Conservation (phyloP, 2,329 filamentous ascomycete genomes). For the Gnomoniopsis sp. region DNA sequence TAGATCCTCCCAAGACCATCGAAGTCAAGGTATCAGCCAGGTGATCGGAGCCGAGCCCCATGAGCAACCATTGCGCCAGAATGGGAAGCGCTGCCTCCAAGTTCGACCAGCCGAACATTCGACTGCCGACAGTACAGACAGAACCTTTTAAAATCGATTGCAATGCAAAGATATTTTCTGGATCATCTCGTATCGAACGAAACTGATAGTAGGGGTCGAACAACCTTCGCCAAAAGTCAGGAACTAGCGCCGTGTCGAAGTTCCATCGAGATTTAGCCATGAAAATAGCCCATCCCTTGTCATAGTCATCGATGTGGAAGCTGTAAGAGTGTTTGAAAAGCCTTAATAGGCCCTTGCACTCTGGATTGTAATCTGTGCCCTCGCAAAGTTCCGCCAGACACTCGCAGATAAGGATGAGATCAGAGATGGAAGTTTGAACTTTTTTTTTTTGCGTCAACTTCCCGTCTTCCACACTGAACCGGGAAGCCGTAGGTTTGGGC, state of each 20-base stretch:
- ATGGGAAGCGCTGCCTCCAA: background rate
- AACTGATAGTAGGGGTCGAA: no score
- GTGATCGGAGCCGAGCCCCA: no score
- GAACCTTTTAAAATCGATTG: background rate
- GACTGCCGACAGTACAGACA: background rate
- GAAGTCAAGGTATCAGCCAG: no score
- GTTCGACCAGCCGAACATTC: constrained; percentile 5
- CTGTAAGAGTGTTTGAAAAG: background rate
- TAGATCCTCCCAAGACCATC: no score
- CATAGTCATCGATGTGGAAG: background rate
- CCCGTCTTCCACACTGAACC: no score
- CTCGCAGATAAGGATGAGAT: background rate
- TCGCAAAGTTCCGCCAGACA: no score
- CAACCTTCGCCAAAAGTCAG: no score
- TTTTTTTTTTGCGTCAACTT: no score
- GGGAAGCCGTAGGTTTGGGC: no score
- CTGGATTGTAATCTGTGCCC: background rate
- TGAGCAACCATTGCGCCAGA: background rate
- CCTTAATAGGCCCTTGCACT: background rate
- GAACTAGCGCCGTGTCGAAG: no score
- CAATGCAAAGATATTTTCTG: background rate
- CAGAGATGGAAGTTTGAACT: no score
- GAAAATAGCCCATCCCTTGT: background rate
- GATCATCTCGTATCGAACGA: background rate
- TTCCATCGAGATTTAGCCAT: no score